A percentile compares a stretch with the other conserved stretches of the same genome.
phyloP scores from a whole-genome alignment of 2,329 filamentous ascomycete genomes.

The Diplodia intermedia region DNA sequence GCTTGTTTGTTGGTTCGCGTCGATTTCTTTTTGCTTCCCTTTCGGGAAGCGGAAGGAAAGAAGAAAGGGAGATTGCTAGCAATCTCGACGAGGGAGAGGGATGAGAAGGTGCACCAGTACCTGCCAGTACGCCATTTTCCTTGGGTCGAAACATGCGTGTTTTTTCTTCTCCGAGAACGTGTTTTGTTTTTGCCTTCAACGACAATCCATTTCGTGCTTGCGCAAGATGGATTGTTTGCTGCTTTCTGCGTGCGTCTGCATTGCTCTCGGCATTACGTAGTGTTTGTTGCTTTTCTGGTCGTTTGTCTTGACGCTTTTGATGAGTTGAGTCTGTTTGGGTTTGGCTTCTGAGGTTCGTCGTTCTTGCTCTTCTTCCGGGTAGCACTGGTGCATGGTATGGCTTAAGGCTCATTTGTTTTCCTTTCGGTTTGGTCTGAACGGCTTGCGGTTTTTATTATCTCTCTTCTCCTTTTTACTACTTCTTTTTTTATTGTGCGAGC shows the following conservation, averaged over 20 bases:
- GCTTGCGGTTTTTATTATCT: not conserved
- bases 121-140: constrained; percentile 3
- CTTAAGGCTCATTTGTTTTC: not conserved
- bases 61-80: not conserved
- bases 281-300: not conserved
- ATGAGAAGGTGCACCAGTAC: constrained; percentile 5
- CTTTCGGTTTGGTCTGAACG: not conserved
- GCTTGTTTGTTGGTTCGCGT: constrained; percentile 19
- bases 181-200: not conserved
- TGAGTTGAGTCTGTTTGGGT: not conserved
- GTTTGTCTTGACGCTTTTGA: not conserved
- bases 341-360: too few relatives aligned
- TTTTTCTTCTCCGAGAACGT: not conserved
- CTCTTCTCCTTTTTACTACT: not conserved
- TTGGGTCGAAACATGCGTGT: not conserved
- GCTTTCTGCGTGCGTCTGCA: not conserved
- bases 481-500: not conserved
- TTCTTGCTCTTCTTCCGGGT: not conserved
- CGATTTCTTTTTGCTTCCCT: not conserved
- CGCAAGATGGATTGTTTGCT: not conserved
- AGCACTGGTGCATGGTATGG: not conserved
- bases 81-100: not conserved
- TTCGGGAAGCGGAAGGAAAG: not conserved
- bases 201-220: not conserved
- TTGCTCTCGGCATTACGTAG: constrained; percentile 1